phyloP scores from a whole-genome alignment of 179 eudicot genomes.

The Gypsophila paniculata region DNA sequence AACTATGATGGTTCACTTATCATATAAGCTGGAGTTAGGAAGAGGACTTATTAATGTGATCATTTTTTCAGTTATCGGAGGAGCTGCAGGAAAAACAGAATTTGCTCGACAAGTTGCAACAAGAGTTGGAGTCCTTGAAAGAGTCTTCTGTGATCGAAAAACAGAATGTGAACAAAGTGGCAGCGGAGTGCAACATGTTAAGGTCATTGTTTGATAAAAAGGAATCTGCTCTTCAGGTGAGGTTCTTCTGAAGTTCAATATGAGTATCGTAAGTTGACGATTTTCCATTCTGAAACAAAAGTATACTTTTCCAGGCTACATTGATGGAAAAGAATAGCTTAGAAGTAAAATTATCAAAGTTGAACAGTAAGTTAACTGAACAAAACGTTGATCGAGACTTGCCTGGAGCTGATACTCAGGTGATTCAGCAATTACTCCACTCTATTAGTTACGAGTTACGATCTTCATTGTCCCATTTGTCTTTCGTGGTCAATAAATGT shows the following conservation, averaged over 20 bases:
- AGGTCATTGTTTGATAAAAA: conserved; percentile 57
- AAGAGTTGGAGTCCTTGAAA: conserved; percentile 64
- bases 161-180: conserved; percentile 45
- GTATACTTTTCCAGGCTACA: conserved; percentile 39
- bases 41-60: conserved; percentile 10
- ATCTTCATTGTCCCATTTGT: too few species aligned
- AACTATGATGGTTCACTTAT: not conserved
- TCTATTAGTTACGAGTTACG: not conserved
- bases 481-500: too few species aligned
- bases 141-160: conserved; percentile 45
- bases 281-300: not conserved
- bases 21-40: too few species aligned
- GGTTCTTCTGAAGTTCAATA: not conserved
- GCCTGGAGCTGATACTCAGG: conserved; percentile 67
- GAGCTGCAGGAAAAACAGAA: conserved; percentile 69
- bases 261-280: not conserved
- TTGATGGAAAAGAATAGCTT: conserved; percentile 57
- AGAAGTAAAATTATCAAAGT: conserved; percentile 51
- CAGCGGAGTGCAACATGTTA: conserved; percentile 47
- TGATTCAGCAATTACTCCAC: conserved; percentile 10
- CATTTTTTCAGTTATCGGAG: conserved; percentile 52
- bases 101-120: conserved; percentile 49
- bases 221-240: conserved; percentile 74
- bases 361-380: conserved; percentile 42
- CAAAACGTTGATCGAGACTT: conserved; percentile 51